A percentile compares a stretch with the other conserved stretches of the same genome.
Evolutionary conservation across 2,329 filamentous ascomycete genomes (phyloP).

Genomic region (Arachnomyces sp.): DNA sequence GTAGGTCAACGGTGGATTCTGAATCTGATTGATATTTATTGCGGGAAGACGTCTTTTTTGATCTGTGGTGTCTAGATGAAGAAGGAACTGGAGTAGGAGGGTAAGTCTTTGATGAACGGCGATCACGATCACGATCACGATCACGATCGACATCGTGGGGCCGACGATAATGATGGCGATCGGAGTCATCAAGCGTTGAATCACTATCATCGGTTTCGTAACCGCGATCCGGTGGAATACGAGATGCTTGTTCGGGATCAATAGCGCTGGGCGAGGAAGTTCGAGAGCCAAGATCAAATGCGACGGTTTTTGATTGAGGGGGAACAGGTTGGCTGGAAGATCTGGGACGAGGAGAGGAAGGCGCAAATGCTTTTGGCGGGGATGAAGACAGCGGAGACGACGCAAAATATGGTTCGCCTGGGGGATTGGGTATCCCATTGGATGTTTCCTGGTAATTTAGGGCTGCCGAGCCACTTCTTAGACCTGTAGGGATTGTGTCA

Average conservation of each 20-base stretch:
- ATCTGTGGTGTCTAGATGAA: too few species aligned
- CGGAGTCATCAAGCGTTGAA: conserved; percentile 24
- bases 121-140: too few species aligned
- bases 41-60: too few species aligned
- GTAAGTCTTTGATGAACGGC: too few species aligned
- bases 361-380: not conserved
- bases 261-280: conserved; percentile 26
- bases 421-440: conserved; percentile 9
- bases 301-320: conserved; percentile 9
- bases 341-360: conserved; percentile 9
- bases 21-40: conserved; percentile 14
- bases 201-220: conserved; percentile 40
- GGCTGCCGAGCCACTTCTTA: conserved; percentile 5
- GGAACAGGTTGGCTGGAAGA: conserved; percentile 11
- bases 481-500: too few species aligned
- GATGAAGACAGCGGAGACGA: too few species aligned
- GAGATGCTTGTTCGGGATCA: conserved; percentile 8
- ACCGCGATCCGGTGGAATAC: conserved; percentile 17
- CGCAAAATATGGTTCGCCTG: not conserved
- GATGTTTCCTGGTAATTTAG: conserved; percentile 12
- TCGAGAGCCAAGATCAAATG: conserved; percentile 11
- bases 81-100: too few species aligned
- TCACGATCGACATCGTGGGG: too few species aligned
- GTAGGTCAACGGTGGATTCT: conserved; percentile 27
- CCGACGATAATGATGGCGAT: conserved; percentile 11